Evolutionary conservation across 768 basidiomycete species (phyloP), one percentile per base, ranked within the genome.

Genomic region (Lentinula aciculospora): DNA sequence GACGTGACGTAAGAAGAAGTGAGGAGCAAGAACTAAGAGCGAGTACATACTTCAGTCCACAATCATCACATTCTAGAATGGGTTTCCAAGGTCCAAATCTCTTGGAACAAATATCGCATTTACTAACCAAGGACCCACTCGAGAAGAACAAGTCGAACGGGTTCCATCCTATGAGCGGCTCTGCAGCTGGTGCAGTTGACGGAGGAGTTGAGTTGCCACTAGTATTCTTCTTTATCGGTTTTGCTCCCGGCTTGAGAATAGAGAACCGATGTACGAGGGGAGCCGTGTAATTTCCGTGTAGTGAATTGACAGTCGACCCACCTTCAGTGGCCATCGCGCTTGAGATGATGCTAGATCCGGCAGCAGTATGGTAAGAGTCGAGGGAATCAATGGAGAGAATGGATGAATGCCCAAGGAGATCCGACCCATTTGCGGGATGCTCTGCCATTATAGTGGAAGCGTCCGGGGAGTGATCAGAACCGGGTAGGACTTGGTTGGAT

Each of bases 61-160:
- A 95, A 70, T 95, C 93, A 69, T 95, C 93, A 67, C 93, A 96
- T 65, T 89, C 84, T 19, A 95, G 72, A 31, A 88, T 81, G 21
- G 92, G 85, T 68, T 92, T 94, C 86, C 89, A 87, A 21, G 51
- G 51, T 12, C 92, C 92, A 37, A 96, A 75, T 47, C 90, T 75
- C 76, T 94, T 94, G 42, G 68, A 66, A 65, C 93, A 96, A 17
- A 93, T 71, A 69, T 91, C 91, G 64, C 93, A 96, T 67, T 88
- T 93, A 49, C 85, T 80, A 3, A 82, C 82, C 23, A 90, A 68
- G 46, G 89, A 70, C 17, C 81, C 88, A 67, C 85, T 87, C 7
- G 84, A 83, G 70, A 92, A 90, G 66, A 93, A 80, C 59, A 92
- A 71, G 53, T 92, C 89, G 27, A 92, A 74, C 21, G 92, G 89